phyloP scores from a whole-genome alignment of 208 protist species.

The Sergeia podlipaevii region DNA sequence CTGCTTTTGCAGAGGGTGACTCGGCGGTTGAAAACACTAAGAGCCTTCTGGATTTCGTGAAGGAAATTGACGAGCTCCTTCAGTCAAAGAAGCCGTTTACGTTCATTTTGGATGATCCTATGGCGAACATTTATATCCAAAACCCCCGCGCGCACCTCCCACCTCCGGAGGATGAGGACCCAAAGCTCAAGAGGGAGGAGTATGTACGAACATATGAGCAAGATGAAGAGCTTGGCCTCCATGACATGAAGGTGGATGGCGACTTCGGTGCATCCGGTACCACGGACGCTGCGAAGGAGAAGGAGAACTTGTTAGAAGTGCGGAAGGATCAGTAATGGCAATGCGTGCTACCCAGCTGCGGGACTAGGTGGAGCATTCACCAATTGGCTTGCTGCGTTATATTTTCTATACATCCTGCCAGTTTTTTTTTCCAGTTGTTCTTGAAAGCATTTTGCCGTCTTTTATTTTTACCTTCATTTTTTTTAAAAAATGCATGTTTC shows the following conservation, averaged over 20 bases:
- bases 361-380: too few relatives aligned
- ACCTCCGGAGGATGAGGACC: conserved; percentile 83
- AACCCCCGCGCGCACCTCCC: conserved; percentile 86
- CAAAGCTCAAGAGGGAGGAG: conserved; percentile 61
- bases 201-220: conserved; percentile 90
- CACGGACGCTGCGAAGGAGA: not conserved
- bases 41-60: conserved; percentile 75
- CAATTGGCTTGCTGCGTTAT: too few relatives aligned
- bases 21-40: conserved; percentile 56
- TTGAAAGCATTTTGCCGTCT: too few relatives aligned
- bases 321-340: not conserved
- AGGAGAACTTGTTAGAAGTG: not conserved
- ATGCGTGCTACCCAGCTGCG: too few relatives aligned
- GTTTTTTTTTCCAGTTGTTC: too few relatives aligned
- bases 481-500: too few relatives aligned
- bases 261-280: not conserved
- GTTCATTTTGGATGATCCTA: conserved; percentile 92
- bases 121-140: conserved; percentile 92
- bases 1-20: conserved; percentile 69
- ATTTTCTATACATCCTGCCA: too few relatives aligned
- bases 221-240: conserved; percentile 92
- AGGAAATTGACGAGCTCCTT: conserved; percentile 72
- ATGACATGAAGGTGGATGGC: conserved; percentile 59
- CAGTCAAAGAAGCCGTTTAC: conserved; percentile 77
- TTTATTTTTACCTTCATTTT: too few relatives aligned